phyloP scores from a whole-genome alignment of 1,139 yeast species.

The Kluyveromyces sp. region DNA sequence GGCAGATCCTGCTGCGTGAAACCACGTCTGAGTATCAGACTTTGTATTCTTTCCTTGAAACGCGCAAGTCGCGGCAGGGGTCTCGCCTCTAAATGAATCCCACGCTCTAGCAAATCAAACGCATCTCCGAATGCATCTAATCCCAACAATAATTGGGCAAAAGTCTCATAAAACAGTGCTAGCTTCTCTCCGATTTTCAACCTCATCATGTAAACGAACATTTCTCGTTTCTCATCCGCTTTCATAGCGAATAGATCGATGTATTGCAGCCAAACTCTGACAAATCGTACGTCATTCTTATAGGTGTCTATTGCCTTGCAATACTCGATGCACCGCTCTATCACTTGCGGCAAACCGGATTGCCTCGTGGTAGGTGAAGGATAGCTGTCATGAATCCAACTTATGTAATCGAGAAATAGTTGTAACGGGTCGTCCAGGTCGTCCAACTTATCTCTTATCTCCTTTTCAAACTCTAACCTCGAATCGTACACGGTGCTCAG shows the following conservation, averaged over 20 bases:
- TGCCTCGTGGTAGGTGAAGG: slow-evolving; percentile 68
- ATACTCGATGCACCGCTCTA: slow-evolving; percentile 67
- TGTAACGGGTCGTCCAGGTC: slow-evolving; percentile 80
- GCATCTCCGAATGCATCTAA: slow-evolving; percentile 51
- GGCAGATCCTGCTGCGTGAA: slow-evolving; percentile 4
- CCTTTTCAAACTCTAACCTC: slow-evolving; percentile 37
- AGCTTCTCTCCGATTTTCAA: slow-evolving; percentile 64
- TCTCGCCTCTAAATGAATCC: slow-evolving; percentile 54
- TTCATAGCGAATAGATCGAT: slow-evolving; percentile 19
- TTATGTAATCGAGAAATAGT: slow-evolving; percentile 59
- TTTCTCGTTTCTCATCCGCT: slow-evolving; percentile 36
- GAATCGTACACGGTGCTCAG: slow-evolving; percentile 31
- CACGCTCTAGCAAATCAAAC: slow-evolving; percentile 52
- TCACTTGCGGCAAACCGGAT: slow-evolving; percentile 57
- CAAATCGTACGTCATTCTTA: slow-evolving; percentile 74
- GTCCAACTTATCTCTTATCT: slow-evolving; percentile 39
- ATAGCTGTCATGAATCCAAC: slow-evolving; percentile 60
- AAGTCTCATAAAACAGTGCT: slow-evolving; percentile 74
- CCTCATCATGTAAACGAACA: slow-evolving; percentile 65
- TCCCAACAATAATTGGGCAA: slow-evolving; percentile 58
- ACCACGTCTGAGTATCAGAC: slow-evolving; percentile 28
- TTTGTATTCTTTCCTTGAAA: slow-evolving; percentile 43
- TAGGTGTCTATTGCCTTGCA: slow-evolving; percentile 63
- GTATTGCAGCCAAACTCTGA: slow-evolving; percentile 62
- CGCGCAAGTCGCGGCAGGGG: slow-evolving; percentile 52